Evolutionary conservation across 495 filamentous ascomycete species (phyloP).

Genomic region (Penicillium lividum): DNA sequence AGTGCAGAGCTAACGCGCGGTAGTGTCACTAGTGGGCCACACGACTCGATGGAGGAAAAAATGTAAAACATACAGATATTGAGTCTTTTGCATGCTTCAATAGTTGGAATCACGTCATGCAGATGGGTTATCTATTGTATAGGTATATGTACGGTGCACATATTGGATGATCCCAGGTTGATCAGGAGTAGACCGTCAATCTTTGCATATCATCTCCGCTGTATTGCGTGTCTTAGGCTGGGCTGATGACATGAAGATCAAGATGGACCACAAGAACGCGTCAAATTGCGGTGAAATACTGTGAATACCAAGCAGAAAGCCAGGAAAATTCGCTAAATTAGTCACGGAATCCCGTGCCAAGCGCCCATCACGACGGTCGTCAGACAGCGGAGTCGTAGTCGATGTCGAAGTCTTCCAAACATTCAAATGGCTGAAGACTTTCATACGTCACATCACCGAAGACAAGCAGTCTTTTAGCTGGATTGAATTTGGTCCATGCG

Average conservation of each 20-base stretch:
- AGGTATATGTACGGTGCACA: background rate
- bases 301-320: background rate
- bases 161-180: background rate
- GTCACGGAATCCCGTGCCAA: conserved; percentile 1
- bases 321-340: background rate
- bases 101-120: background rate
- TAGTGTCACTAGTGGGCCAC: conserved; percentile 16
- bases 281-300: background rate
- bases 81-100: too few relatives aligned
- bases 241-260: conserved; percentile 6
- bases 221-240: conserved; percentile 3
- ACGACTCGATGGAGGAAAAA: background rate
- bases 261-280: background rate
- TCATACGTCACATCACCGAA: conserved; percentile 14
- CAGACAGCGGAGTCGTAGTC: background rate
- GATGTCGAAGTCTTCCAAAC: background rate
- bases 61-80: background rate
- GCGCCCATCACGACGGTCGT: background rate
- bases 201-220: background rate
- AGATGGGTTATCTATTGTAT: background rate
- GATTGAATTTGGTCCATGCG: conserved; percentile 16
- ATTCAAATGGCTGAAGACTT: too few relatives aligned
- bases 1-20: conserved; percentile 20
- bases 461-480: conserved; percentile 17
- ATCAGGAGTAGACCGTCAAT: background rate